A percentile compares a stretch with the other conserved stretches of the same genome.
Conservation (phyloP, 179 eudicot genomes). For the Amaranthus tricolor region DNA sequence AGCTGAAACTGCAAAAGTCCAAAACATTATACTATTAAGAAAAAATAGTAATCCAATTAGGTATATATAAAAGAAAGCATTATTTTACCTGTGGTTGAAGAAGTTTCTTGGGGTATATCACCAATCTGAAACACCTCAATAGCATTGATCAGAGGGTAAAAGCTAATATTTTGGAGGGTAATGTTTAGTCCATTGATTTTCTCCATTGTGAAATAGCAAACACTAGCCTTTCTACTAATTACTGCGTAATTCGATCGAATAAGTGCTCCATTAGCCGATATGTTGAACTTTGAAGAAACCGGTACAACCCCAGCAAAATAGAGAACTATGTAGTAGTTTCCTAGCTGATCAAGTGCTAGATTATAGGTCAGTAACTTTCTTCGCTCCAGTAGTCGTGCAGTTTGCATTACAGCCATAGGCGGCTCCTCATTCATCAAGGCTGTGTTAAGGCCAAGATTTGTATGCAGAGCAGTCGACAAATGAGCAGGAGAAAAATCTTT, state of each 20-base stretch:
- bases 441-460: constrained; percentile 27
- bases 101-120: constrained; percentile 59
- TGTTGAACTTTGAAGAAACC: constrained; percentile 49
- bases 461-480: constrained; percentile 40
- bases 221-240: constrained; percentile 34
- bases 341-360: constrained; percentile 44
- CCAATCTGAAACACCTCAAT: constrained; percentile 66
- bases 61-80: not conserved
- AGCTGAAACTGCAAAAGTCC: constrained; percentile 58
- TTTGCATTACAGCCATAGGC: constrained; percentile 57
- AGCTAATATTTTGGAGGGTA: constrained; percentile 46
- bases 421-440: constrained; percentile 46
- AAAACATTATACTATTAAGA: not conserved
- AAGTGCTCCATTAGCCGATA: constrained; percentile 50
- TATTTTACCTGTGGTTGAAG: constrained; percentile 68
- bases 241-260: constrained; percentile 53
- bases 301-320: constrained; percentile 76
- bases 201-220: constrained; percentile 32
- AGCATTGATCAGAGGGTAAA: constrained; percentile 60
- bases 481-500: constrained; percentile 52
- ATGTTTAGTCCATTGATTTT: constrained; percentile 48
- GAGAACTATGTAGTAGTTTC: constrained; percentile 59
- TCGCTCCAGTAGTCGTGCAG: constrained; percentile 57
- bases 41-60: not conserved
- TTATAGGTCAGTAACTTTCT: constrained; percentile 43